Percentiles rank a stretch among this genome's conserved stretches.
phyloP scores from a whole-genome alignment of 371 early-diverging fungal species.

The Conidiobolus incongruus region DNA sequence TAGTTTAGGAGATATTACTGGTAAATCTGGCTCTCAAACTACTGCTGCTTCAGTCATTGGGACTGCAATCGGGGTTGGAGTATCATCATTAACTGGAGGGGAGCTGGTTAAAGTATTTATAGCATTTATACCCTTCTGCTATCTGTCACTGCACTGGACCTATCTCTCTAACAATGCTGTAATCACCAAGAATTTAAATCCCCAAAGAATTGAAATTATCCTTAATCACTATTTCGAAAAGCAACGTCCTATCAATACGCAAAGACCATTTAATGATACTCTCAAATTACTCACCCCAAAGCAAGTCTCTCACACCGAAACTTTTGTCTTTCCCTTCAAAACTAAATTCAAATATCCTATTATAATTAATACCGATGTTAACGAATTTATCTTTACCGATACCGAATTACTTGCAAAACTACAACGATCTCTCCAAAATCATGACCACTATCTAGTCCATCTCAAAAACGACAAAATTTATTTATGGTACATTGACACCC shows the following conservation, averaged over 20 bases:
- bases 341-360: too few species aligned
- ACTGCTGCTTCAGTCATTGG: slow-evolving; percentile 65
- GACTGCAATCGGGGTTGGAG: not conserved
- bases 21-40: slow-evolving; percentile 45
- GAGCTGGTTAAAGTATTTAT: not conserved
- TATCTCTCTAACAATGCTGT: not conserved
- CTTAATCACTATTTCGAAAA: not conserved
- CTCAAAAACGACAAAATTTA: too few species aligned
- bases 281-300: not conserved
- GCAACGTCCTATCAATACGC: not conserved
- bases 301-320: not conserved
- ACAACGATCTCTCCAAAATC: too few species aligned
- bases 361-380: too few species aligned
- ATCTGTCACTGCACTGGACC: not conserved
- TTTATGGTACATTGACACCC: too few species aligned
- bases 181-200: not conserved
- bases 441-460: too few species aligned
- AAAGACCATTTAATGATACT: too few species aligned
- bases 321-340: not conserved
- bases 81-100: not conserved
- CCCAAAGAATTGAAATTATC: not conserved
- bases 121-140: not conserved
- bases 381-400: too few species aligned
- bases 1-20: slow-evolving; percentile 53
- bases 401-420: too few species aligned